Base-by-base conservation (phyloP, 2,329 filamentous ascomycete species). In the Aureobasidium zeae region DNA sequence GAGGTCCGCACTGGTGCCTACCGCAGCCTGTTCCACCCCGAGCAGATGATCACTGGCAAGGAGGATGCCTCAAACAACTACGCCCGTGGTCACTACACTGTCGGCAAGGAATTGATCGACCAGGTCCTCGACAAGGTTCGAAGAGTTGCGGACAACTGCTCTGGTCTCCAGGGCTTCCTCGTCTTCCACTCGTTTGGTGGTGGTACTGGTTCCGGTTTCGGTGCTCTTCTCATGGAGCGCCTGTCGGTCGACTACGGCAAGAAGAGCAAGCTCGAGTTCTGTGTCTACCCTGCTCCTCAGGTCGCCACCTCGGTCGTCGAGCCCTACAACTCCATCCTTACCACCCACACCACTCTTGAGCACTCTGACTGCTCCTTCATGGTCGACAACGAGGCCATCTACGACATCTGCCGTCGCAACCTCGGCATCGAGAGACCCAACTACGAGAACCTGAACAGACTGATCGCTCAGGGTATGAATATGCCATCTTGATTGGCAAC, bases 61-160 rank as follows among this genome's bases (percentile, higher is more conserved):
- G 91, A 96, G 78, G 91, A 96, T 81, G 91, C 91, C 56, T 95
- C 89, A 57, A 98, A 98, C 84, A 98, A 98, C 82, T 96, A 96
- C 65, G 91, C 91, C 59, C 89, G 91, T 78, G 91, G 91, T 57
- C 91, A 98, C 77, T 98, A 98, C 79, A 98, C 91, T 52, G 88
- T 96, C 59, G 91, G 91, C 67, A 96, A 96, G 79, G 91, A 98
- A 77, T 80, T 98, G 69, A 95, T 96, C 59, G 91, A 98, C 68
- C 82, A 88, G 67, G 91, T 96, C 51, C 74, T 96, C 57, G 91
- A 98, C 77, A 94, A 94, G 79, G 84, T 98, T 55, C 86, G 91
- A 68, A 86, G 86, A 58, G 88, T 96, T 57, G 89, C 91, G 69
- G 88, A 98, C 70, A 93, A 91, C 79, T 98, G 91, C 71, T 83